These are phyloP conservation scores for Leccinum discolor DNA, from an alignment of 1,284 basidiomycete species.

Conservation along the genomic window DNA sequence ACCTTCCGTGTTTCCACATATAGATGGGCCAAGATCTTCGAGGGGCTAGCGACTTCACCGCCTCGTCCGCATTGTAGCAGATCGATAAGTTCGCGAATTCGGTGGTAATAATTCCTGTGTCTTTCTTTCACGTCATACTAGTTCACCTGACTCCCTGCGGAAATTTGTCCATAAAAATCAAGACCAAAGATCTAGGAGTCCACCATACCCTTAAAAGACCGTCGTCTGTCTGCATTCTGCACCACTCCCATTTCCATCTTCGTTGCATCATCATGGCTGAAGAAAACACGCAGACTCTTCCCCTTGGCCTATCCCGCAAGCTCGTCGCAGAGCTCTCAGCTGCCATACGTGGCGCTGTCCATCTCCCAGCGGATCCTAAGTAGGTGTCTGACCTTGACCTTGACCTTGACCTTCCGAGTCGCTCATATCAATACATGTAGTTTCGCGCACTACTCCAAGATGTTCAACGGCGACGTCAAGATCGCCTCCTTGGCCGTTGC, in stretches of 20 bases:
- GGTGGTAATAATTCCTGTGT: background rate
- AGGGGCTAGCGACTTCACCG: background rate
- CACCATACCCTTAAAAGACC: constrained; percentile 19
- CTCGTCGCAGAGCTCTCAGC: constrained; percentile 41
- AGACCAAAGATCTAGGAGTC: background rate
- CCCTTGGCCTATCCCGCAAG: constrained; percentile 6
- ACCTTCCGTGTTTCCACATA: background rate
- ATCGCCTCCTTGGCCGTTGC: constrained; percentile 59
- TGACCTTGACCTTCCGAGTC: background rate
- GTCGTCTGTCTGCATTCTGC: constrained; percentile 4
- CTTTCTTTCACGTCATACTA: background rate
- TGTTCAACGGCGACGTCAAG: constrained; percentile 81
- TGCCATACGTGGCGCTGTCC: constrained; percentile 48
- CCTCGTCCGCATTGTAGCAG: background rate
- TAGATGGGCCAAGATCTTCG: background rate
- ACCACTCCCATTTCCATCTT: constrained; percentile 2
- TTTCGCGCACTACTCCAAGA: constrained; percentile 59
- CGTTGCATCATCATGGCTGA: constrained; percentile 15
- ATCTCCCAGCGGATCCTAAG: constrained; percentile 44
- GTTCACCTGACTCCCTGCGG: background rate
- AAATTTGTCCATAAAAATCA: background rate
- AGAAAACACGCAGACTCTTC: constrained; percentile 1
- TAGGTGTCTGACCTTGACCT: constrained; percentile 24
- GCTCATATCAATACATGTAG: constrained; percentile 35
- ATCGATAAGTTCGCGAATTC: background rate